Evolutionary conservation across 2,329 filamentous ascomycete species (phyloP), one percentile per base, ranked within the genome.

Genomic region (Karstenula rhodostoma): DNA sequence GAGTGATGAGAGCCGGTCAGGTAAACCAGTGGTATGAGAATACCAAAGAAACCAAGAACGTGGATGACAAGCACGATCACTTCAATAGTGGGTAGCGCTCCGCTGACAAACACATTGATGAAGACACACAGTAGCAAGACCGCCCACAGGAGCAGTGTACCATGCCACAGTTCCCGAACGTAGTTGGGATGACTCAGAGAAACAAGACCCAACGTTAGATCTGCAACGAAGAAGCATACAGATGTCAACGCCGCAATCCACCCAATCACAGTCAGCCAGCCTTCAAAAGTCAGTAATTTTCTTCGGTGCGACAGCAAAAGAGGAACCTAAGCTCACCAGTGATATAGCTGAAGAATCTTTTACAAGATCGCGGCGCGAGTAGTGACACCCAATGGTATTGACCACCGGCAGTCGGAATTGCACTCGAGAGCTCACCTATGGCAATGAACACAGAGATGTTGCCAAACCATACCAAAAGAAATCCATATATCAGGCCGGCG

Each of bases 21-120:
- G 44, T 77, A 77, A 2, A 75, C 72, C 50, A 77, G 19, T 0
- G 75, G 73, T 25, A 85, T 81, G 12, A 86, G 70, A 57, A 85
- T 82, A 0, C 79, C 83, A 58, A 86, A 83, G 67, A 85, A 83
- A 4, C 84, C 84, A 15, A 82, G 67, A n/a, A 85, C 73, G 58
- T 86, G 84, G 4, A 86, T 66, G 27, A 84, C 77, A 8, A 85
- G 71, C 23, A 84, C 77, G 15, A 82, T 63, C 0, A 81, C 80
- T 67, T 87, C 85, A 46, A 85, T 76, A 0, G 79, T 71, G 0
- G 83, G 84, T 2, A 86, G 72, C 3, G 80, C 70, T 4, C 77
- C 77, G 8, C 81, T 82, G 15, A 81, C 73, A 29, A 83, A 77
- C 2, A 80, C 78, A 67, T 86, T 86, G 63, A 84, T 78, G 25